phyloP scores from a whole-genome alignment of 495 filamentous ascomycete species.

The Thozetella sp. region DNA sequence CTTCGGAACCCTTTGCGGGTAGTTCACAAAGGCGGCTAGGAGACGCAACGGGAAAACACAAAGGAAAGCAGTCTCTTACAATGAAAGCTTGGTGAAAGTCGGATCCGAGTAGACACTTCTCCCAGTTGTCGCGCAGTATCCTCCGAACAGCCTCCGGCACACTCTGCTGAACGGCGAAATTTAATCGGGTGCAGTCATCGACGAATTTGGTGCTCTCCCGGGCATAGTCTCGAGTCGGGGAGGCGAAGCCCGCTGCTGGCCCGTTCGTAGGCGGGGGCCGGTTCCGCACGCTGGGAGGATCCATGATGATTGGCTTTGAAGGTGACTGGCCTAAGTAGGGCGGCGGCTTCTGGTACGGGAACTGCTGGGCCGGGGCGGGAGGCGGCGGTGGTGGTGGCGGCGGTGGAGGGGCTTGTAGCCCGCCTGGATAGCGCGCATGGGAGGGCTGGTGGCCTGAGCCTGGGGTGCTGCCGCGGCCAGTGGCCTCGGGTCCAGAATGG shows the following conservation, averaged over 20 bases:
- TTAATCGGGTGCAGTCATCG: conserved; percentile 42
- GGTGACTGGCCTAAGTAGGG: neutral
- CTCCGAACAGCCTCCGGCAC: conserved; percentile 43
- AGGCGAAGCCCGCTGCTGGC: conserved; percentile 32
- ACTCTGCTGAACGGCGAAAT: conserved; percentile 39
- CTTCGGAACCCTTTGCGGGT: no score
- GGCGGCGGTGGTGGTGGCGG: conserved; percentile 4
- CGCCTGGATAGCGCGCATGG: conserved; percentile 2
- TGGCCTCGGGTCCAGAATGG: neutral
- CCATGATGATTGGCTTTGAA: conserved; percentile 40
- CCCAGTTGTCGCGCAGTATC: conserved; percentile 47
- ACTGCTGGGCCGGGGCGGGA: neutral
- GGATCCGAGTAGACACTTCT: conserved; percentile 49
- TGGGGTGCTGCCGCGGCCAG: conserved; percentile 3
- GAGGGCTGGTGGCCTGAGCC: neutral
- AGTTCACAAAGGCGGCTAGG: neutral
- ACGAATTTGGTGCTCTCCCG: conserved; percentile 34
- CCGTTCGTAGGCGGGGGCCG: conserved; percentile 11
- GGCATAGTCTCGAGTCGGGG: conserved; percentile 35
- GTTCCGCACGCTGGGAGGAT: conserved; percentile 29
- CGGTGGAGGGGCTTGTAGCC: neutral
- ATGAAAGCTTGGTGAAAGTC: conserved; percentile 52
- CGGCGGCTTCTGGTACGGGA: neutral
- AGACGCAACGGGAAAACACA: neutral
- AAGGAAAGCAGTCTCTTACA: conserved; percentile 30